Base-by-base conservation (phyloP, 2,329 filamentous ascomycete species). In the Alternaria brassicicola region DNA sequence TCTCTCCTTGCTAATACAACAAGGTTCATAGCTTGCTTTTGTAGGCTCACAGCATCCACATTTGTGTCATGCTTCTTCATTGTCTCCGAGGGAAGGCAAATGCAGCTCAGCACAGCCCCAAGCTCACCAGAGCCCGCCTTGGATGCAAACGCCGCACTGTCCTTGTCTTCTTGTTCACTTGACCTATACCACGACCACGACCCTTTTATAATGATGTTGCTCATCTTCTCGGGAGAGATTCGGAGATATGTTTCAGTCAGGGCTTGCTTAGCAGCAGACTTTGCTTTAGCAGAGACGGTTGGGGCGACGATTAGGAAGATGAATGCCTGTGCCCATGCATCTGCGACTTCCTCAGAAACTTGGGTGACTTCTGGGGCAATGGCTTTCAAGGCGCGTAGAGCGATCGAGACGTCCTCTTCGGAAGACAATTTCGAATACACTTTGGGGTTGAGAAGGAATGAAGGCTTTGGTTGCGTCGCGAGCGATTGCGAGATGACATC, bases 321-420 rank as follows among this genome's bases (percentile, higher is more conserved):
- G 57, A 94, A 86, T 2, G 90, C 88, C 69, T 96, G 91, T 13
- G 91, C 88, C 95, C 94, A 99, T 15, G 88, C 86, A 52, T 86
- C 78, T 60, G 84, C 83, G n/a, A 85, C 80, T 9, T 85, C 78
- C 30, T 51, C 52, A 12, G 69, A 61, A 80, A 82, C 79, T 26
- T 84, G 80, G 12, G 80, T 78, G 3, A 93, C 75, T 17, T 82
- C 80, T 15, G 81, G 74, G 15, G 88, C 84, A 15, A 89, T 79
- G 25, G 88, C 85, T 15, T 85, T 80, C 47, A 98, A 80, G 28
- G 92, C 89, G 63, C 87, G 86, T 39, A 88, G 81, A 50, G 91
- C 84, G 91, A 95, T 97, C 52, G 81, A 82, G 19, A 93, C 81
- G 68, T 99, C 95, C 52, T 93, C 90, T 55, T 89, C 87, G 0